Evolutionary conservation across 176 grass and related monocot species (phyloP), one percentile per base, ranked within the genome.

Genomic region (Eragrostis nindensis): DNA sequence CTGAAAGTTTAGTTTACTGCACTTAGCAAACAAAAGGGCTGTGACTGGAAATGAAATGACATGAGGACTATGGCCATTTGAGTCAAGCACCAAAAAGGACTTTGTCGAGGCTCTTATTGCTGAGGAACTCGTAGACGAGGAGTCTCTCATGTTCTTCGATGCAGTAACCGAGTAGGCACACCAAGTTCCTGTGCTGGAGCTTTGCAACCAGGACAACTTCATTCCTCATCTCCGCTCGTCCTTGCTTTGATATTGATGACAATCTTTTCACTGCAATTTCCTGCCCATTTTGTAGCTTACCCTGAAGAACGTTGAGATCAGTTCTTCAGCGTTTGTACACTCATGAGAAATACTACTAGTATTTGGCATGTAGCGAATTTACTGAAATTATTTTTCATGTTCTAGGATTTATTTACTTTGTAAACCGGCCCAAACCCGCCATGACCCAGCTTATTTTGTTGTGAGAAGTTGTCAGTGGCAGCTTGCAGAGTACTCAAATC

Each of bases 101-200:
- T 11, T 81, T 88, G 24, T 92, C 86, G 19, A 92, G 82, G 48
- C 85, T 92, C 2, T 62, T 81, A 25, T 91, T 92, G 54, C 10
- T 43, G 52, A 92, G 85, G 66, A 86, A 88, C 73, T 92, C 78
- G 4, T 86, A 92, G 18, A 92, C 66, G 56, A 94, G 92, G 66
- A 94, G 83, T 22, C 27, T 91, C 66, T 94, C 75, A 0, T 74
- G 22, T 0, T 77, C 61, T 3, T 89, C 79, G 26, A 91, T 76
- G 69, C 88, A 94, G 36, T 42, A 94, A 8, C 88, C 92, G 0
- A 89, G 36, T 18, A 94, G 53, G 4, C 73, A 66, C 29, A 88
- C 92, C 24, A 94, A 50, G 29, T 94, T 90, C 56, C 19, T 90
- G 65, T 90, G 91, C 62, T 88, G 88, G 5, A 94, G 91, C 78